Percentiles rank a stretch among this genome's conserved stretches.
These are phyloP conservation scores for Elsinoe australis DNA, from an alignment of 2,329 filamentous ascomycete genomes.

Conservation along the genomic window DNA sequence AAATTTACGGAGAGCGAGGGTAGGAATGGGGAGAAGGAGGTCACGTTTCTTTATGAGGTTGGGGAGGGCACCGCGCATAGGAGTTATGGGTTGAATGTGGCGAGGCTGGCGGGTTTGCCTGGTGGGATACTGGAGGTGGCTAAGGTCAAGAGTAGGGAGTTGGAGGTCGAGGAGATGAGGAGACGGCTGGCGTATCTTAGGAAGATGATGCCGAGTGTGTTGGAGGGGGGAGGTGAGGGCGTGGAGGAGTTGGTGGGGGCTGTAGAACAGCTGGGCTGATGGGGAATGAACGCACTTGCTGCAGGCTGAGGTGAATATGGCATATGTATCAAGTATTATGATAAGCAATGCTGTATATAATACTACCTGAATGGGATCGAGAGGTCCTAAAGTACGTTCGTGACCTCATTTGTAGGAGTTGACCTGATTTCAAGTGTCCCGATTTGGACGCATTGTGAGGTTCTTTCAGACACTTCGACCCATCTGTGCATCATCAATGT, in stretches of 20 bases:
- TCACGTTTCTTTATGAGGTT: constrained; percentile 93
- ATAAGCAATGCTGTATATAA: no score
- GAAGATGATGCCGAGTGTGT: constrained; percentile 21
- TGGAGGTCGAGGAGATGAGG: constrained; percentile 65
- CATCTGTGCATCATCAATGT: no score
- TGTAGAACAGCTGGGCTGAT: constrained; percentile 35
- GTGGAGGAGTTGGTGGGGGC: constrained; percentile 37
- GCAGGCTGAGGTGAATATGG: no score
- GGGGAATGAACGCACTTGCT: not conserved
- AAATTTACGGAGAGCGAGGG: constrained; percentile 57
- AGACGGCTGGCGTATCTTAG: constrained; percentile 48
- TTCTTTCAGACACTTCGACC: no score
- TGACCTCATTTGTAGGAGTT: no score
- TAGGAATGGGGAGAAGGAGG: constrained; percentile 58
- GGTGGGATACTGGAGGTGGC: constrained; percentile 70
- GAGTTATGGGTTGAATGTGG: constrained; percentile 91
- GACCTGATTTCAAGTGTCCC: no score
- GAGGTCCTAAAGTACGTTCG: no score
- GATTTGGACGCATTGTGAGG: no score
- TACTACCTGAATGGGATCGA: no score
- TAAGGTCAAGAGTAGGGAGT: constrained; percentile 64
- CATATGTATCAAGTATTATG: no score
- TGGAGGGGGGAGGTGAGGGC: constrained; percentile 24
- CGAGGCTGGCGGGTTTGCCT: constrained; percentile 74
- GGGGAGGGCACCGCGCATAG: constrained; percentile 85